phyloP scores from a whole-genome alignment of 2,329 filamentous ascomycete species.

The Pseudogymnoascus pannorum region DNA sequence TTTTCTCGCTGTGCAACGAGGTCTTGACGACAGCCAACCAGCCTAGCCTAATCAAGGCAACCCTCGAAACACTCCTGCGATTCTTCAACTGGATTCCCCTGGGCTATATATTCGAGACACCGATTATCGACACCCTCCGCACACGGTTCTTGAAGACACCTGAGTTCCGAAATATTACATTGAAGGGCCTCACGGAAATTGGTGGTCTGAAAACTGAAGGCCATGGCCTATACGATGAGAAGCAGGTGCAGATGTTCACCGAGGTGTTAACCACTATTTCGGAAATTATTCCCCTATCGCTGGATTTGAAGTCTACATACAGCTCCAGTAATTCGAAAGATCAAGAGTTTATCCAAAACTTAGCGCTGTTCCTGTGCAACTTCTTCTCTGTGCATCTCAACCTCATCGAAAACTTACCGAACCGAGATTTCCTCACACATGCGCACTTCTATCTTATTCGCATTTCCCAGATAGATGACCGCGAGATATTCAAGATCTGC shows the following conservation, averaged over 20 bases:
- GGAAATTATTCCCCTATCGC: constrained; percentile 81
- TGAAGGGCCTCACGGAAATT: constrained; percentile 96
- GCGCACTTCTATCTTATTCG: constrained; percentile 97
- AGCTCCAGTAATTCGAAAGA: constrained; percentile 85
- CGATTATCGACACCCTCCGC: constrained; percentile 87
- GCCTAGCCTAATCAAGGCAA: constrained; percentile 87
- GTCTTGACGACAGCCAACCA: constrained; percentile 87
- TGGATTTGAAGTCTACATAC: constrained; percentile 89
- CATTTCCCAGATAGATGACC: constrained; percentile 96
- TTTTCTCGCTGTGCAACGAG: constrained; percentile 95
- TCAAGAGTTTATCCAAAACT: constrained; percentile 95
- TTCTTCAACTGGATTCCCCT: constrained; percentile 99
- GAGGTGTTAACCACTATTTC: constrained; percentile 90
- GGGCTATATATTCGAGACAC: constrained; percentile 97
- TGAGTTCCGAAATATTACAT: constrained; percentile 92
- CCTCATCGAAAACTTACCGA: constrained; percentile 90
- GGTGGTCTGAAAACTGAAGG: constrained; percentile 81
- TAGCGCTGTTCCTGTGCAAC: constrained; percentile 92
- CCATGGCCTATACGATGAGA: constrained; percentile 78
- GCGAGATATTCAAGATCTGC: constrained; percentile 99
- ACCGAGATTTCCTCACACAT: constrained; percentile 88
- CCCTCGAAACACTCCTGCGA: constrained; percentile 85
- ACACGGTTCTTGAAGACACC: constrained; percentile 87
- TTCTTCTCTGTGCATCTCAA: constrained; percentile 92
- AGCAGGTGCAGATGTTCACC: constrained; percentile 97